Base-by-base conservation (phyloP, 202 grass and related monocot species). In the Schoenoplectus tabernaemontani region DNA sequence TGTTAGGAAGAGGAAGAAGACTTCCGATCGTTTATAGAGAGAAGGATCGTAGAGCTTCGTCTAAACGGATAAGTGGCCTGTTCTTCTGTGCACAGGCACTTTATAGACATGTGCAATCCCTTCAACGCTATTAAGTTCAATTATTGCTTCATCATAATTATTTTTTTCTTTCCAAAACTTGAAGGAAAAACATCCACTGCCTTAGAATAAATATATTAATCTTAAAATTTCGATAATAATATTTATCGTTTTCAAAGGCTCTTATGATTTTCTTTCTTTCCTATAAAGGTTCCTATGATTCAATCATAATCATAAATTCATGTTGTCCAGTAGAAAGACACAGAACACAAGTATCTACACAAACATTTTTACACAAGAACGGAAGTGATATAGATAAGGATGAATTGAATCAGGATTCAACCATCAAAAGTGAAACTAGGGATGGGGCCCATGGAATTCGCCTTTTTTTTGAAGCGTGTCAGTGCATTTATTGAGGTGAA, bases 361-460 rank as follows among this genome's bases (percentile, higher is more conserved):
- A 8, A 72, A 22, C 9, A 72, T 2, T 48, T 72, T 15, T 2
- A 48, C 24, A 73, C 0, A 46, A 51, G 43, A 73, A 73, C 68
- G 8, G 10, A 16, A 2, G 44, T 17, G 23, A n/a, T 17, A 51
- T 50, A 42, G 67, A 71, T 71, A 71, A 47, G 68, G 6, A 33
- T 51, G 68, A 30, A 50, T 73, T 73, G 68, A 51, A 73, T 73
- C 68, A n/a, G 44, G 68, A 73, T 73, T 2, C 44, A 32, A 17
- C 50, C 68, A 17, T 6, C 11, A 17, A 73, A 73, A 73, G 24
- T n/a, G 6, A 51, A 24, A 73, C 68, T 4, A 73, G 6, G 68
- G 44, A 30, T 73, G 42, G 43, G 68, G 24, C 15, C 43, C 43
- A 51, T 50, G 5, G 44, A 73, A 51, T 73, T 4, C 5, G 68